phyloP scores from a whole-genome alignment of 108 stramenopile species.

The Skeletonema grethae region DNA sequence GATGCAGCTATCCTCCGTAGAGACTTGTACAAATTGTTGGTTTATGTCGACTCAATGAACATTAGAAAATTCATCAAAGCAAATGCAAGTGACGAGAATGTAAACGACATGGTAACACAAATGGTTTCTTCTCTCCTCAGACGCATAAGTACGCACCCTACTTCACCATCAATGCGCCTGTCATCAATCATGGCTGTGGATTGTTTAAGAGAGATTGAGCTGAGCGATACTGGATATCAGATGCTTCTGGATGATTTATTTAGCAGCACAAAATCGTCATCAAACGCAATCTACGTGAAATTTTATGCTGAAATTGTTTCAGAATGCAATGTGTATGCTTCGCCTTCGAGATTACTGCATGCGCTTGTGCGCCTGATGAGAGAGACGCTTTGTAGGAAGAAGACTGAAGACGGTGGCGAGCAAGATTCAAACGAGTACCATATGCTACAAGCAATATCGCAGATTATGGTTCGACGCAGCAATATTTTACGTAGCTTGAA shows the following conservation, averaged over 20 bases:
- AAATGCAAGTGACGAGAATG: background rate
- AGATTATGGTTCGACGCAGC: slow-evolving; percentile 38
- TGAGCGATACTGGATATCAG: slow-evolving; percentile 10
- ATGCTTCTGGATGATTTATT: slow-evolving; percentile 14
- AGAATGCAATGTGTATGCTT: slow-evolving; percentile 22
- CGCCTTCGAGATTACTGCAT: slow-evolving; percentile 16
- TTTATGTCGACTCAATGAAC: slow-evolving; percentile 5
- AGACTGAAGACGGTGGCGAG: background rate
- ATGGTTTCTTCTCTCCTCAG: slow-evolving; percentile 12
- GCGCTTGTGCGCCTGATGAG: slow-evolving; percentile 27
- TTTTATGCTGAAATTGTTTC: slow-evolving; percentile 47
- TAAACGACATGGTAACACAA: background rate
- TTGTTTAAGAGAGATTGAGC: slow-evolving; percentile 11
- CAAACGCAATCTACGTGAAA: slow-evolving; percentile 4
- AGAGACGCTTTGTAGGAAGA: slow-evolving; percentile 1
- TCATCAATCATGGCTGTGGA: slow-evolving; percentile 20
- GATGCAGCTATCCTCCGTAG: slow-evolving; percentile 34
- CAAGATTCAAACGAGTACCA: background rate
- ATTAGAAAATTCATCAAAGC: slow-evolving; percentile 5
- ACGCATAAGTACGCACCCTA: slow-evolving; percentile 1
- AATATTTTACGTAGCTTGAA: slow-evolving; percentile 21
- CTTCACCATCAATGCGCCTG: slow-evolving; percentile 27
- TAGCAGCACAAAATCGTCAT: background rate
- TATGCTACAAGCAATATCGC: slow-evolving; percentile 21
- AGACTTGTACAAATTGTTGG: slow-evolving; percentile 34